Evolutionary conservation across 371 early-diverging fungal species (phyloP), one percentile per base, ranked within the genome.

Genomic region (Mucor irregularis): DNA sequence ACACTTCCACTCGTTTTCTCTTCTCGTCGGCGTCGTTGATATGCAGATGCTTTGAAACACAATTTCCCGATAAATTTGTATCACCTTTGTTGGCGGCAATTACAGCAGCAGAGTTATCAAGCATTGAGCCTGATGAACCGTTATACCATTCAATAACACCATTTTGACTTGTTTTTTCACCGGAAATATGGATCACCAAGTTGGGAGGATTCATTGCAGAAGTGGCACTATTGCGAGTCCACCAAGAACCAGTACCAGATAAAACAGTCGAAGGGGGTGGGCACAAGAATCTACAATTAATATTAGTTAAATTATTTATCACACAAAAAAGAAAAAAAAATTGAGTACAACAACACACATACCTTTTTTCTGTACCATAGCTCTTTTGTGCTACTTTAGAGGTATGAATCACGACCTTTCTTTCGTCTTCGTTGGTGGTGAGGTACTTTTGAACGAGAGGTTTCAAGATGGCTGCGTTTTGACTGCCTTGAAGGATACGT

Each of bases 301-400:
- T 52, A 26, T 45, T 43, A 29, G 19, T 22, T 16, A 43, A 11
- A 30, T 21, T 19, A 30, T 34, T 19, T 19, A 21, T 21, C 13
- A 40, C 11, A 31, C 31, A 31, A 31, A 31, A 31, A 10, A 31
- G 19, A 46, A 31, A 9, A 26, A 83, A 85, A 16, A n/a, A n/a
- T 83, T 80, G 19, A 30, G 37, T 35, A 21, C 21, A 7, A 7
- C 5, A 14, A 21, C n/a, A 6, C 26, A 3, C 2, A 40, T 66
- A 73, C 68, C 92, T 83, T 66, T 91, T 91, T 61, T 92, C 92
- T 10, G 90, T 89, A 5, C 92, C 92, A 50, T 92, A 92, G 13
- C 89, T 88, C 60, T 92, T 92, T 76, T 92, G 92, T 17, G 90
- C 92, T 13, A 92, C 92, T 58, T 90, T 91, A 43, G 89, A 85